Percentiles rank a stretch among this genome's conserved stretches.
Evolutionary conservation across 164 flowering plant genomes (phyloP).

Genomic region (Santalum album): DNA sequence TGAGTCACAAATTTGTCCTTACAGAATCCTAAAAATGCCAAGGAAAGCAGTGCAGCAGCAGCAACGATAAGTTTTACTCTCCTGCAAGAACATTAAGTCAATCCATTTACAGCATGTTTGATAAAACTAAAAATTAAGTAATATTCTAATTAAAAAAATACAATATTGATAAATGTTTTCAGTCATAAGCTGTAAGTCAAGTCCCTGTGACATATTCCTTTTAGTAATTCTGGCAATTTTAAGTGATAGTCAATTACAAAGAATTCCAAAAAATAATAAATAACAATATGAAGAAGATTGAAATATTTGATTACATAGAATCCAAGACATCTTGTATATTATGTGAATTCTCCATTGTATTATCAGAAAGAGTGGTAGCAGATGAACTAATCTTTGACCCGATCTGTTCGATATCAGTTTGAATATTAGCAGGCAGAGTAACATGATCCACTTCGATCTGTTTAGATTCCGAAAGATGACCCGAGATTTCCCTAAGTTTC

Average conservation of each 20-base stretch:
- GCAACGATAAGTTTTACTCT: conserved; percentile 23
- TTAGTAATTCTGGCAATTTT: too few relatives aligned
- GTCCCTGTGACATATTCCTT: too few relatives aligned
- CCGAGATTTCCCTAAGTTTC: conserved; percentile 22
- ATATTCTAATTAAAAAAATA: too few relatives aligned
- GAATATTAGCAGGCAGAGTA: conserved; percentile 32
- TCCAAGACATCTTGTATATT: conserved; percentile 25
- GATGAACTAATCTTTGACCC: conserved; percentile 22
- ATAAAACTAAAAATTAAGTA: too few relatives aligned
- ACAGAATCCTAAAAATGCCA: conserved; percentile 37
- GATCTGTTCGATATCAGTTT: conserved; percentile 30
- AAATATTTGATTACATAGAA: conserved; percentile 19
- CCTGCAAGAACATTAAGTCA: conserved; percentile 18
- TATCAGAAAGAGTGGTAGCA: conserved; percentile 13
- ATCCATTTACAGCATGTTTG: too few relatives aligned
- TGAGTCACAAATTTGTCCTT: conserved; percentile 12
- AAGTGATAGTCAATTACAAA: too few relatives aligned
- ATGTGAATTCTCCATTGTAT: conserved; percentile 18
- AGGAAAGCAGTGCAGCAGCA: conserved; percentile 27
- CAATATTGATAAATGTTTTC: too few relatives aligned
- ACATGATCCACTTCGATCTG: conserved; percentile 27
- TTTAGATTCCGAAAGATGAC: conserved; percentile 27
- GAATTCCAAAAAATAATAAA: too few relatives aligned
- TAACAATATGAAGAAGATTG: neutral
- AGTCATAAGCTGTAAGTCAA: too few relatives aligned